Evolutionary conservation across 2,329 filamentous ascomycete species (phyloP), one percentile per base, ranked within the genome.

Genomic region (Diaporthe sp.): DNA sequence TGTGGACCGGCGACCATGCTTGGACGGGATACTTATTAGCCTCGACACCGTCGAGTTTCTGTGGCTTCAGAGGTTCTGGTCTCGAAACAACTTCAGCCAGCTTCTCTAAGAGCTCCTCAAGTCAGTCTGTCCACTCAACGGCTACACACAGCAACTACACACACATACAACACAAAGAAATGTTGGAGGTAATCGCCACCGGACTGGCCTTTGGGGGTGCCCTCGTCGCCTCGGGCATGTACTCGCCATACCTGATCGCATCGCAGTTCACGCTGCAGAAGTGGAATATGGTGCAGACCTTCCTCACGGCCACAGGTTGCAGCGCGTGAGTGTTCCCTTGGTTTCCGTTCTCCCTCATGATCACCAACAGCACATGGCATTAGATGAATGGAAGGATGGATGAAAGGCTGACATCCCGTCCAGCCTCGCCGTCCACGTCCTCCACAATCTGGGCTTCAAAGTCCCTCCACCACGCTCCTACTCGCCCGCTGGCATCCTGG

Each of bases 231-330:
- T 87, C 92, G 1, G 92, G 91, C 42, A 90, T 94, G 74, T 89
- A 90, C 79, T 85, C 88, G 51, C 92, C 92, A 0, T 84, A 87
- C 0, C 86, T 92, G 63, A 92, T 94, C 78, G 82, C 90, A 74
- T 84, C 86, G 12, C 92, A 94, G 84, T 88, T 94, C 84, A 86
- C 85, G 34, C 84, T 93, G 61, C 83, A 87, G 65, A 88, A 92
- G 80, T 93, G 89, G 82, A 91, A 92, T 81, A 94, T 94, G 92
- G 81, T 92, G 42, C 88, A 93, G 82, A 87, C 88, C 13, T 94
- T 94, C 79, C 82, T 94, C 5, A 87, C 89, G 1, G 92, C 92
- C 4, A 90, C 90, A 13, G 91, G 90, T 37, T 87, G 86, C 78
- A 93, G 90, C 83, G 88, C 89, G 90, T 92, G 86, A 81, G 90